Base-by-base conservation (phyloP, 1,284 basidiomycete species). In the Malassezia globosa region DNA sequence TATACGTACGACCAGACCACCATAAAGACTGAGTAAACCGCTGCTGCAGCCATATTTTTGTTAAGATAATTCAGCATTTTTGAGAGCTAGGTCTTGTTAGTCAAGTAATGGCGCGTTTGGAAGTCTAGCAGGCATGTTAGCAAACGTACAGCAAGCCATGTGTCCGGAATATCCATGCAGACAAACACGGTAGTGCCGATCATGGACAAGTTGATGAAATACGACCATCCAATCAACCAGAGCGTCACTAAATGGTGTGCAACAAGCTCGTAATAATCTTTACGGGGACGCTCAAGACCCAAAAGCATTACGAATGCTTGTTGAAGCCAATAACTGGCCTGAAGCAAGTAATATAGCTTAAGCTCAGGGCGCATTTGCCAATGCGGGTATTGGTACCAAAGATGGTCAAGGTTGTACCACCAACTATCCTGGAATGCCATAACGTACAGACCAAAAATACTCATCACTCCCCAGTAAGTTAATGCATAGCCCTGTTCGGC, bases 111-210 rank as follows among this genome's bases (percentile, higher is more conserved):
- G n/a, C n/a, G n/a, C n/a, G n/a, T n/a, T n/a, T n/a, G n/a, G n/a
- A n/a, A n/a, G n/a, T n/a, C n/a, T n/a, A n/a, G n/a, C n/a, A n/a
- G n/a, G n/a, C n/a, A n/a, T n/a, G n/a, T n/a, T n/a, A n/a, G n/a
- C n/a, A n/a, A n/a, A n/a, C n/a, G n/a, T n/a, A n/a, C n/a, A 10
- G 61, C 57, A 18, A 97, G 78, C 75, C 85, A 87, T 19, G 81
- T 75, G 69, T 97, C 92, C 2, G 89, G 88, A 26, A 92, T 79
- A 75, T 97, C 92, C 92, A 96, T 97, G 69, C 88, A 92, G 66
- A 92, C 79, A 64, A 85, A 96, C 22, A 97, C 81, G 2, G 88
- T 84, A 56, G 87, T 87, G 11, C 92, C 92, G 45, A 95, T 90
- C 59, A 82, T 76, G 0, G 90, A 95, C 42, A 77, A 58, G 72